A percentile compares a stretch with the other conserved stretches of the same genome.
These are phyloP conservation scores for Trichoderma erinaceum DNA, from an alignment of 495 filamentous ascomycete genomes.

Conservation along the genomic window DNA sequence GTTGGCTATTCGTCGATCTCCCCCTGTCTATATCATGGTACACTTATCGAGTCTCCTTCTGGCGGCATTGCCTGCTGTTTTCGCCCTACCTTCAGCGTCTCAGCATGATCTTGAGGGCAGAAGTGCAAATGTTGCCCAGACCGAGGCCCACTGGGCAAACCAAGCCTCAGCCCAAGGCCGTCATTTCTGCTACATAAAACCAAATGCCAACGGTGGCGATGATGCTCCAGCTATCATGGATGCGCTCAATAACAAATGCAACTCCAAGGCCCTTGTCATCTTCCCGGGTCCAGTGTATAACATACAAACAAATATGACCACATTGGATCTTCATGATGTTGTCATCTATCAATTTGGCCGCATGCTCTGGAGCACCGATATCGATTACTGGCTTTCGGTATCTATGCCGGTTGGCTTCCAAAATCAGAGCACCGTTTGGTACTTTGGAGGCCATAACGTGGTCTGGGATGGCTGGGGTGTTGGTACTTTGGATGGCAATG, in stretches of 20 bases:
- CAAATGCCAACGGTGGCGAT: constrained; percentile 20
- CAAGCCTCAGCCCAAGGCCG: background rate
- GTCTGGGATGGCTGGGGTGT: constrained; percentile 31
- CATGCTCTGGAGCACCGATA: constrained; percentile 34
- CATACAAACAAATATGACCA: constrained; percentile 39
- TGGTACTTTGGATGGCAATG: constrained; percentile 43
- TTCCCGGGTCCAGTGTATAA: constrained; percentile 35
- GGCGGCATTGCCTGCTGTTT: background rate
- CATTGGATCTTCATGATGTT: constrained; percentile 34
- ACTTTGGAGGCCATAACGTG: constrained; percentile 39
- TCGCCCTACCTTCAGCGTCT: background rate
- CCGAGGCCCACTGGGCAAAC: background rate
- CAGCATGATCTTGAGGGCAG: background rate
- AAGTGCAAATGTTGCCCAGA: background rate
- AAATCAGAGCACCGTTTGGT: constrained; percentile 43
- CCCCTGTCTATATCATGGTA: background rate
- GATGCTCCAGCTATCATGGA: constrained; percentile 37
- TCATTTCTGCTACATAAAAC: constrained; percentile 6
- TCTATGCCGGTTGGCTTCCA: constrained; percentile 40
- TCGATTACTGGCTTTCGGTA: constrained; percentile 39
- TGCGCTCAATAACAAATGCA: constrained; percentile 36
- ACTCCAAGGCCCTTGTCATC: constrained; percentile 31
- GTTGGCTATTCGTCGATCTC: background rate
- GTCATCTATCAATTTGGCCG: constrained; percentile 29
- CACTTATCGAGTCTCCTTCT: background rate